phyloP scores from a whole-genome alignment of 441 rosid genomes.

The Isatis lusitanica region DNA sequence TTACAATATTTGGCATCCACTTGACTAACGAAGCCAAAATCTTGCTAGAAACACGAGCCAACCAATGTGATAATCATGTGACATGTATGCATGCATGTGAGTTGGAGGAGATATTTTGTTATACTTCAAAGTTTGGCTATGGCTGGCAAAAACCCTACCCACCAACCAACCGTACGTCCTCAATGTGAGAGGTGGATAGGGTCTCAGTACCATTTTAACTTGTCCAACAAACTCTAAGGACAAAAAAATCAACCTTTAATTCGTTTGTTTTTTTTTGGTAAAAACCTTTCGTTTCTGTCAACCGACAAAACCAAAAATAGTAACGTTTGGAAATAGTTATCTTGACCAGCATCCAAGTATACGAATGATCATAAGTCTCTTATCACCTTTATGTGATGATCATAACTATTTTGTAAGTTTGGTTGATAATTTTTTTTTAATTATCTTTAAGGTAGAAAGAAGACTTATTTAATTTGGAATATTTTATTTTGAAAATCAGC shows the following conservation, averaged over 20 bases:
- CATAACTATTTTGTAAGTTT: not conserved
- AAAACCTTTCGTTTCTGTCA: slow-evolving; percentile 21
- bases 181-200: slow-evolving; percentile 28
- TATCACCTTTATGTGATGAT: not conserved
- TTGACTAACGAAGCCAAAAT: slow-evolving; percentile 5
- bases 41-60: slow-evolving; percentile 21
- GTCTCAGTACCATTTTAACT: slow-evolving; percentile 20
- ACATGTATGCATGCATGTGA: not conserved
- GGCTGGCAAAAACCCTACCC: slow-evolving; percentile 36
- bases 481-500: not conserved
- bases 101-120: slow-evolving; percentile 14
- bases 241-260: not conserved
- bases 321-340: slow-evolving; percentile 17
- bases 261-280: no score
- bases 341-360: not conserved
- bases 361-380: not conserved
- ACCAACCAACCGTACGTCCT: slow-evolving; percentile 38
- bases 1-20: not conserved
- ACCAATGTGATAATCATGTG: slow-evolving; percentile 26
- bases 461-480: not conserved
- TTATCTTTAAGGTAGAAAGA: not conserved
- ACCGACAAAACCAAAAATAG: slow-evolving; percentile 37
- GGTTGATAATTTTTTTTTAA: not conserved
- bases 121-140: slow-evolving; percentile 2
- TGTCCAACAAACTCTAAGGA: slow-evolving; percentile 13